Conservation (phyloP, 306 rosid species). For the Styphnolobium japonicum region DNA sequence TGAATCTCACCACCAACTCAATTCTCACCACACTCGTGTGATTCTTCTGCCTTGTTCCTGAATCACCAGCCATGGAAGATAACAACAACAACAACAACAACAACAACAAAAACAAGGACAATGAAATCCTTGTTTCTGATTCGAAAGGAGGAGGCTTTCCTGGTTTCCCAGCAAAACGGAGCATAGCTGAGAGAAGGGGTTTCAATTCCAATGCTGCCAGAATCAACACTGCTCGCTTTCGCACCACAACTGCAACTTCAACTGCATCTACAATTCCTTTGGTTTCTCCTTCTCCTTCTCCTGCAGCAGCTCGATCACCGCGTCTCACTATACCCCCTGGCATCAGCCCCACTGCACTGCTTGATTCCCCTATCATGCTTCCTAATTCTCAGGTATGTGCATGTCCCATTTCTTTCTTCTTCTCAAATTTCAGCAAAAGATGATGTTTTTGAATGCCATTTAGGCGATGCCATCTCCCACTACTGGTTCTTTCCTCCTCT, state of each 20-base stretch:
- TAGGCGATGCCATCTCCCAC: slow-evolving; percentile 86
- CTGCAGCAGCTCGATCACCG: slow-evolving; percentile 44
- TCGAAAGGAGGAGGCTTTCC: not conserved
- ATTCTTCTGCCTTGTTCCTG: not conserved
- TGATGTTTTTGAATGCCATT: not conserved
- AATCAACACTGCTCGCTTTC: slow-evolving; percentile 48
- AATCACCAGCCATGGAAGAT: not conserved
- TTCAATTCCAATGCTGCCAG: slow-evolving; percentile 44
- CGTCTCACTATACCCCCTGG: slow-evolving; percentile 63
- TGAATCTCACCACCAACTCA: not conserved
- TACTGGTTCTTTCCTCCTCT: slow-evolving; percentile 61
- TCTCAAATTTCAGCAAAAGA: not conserved
- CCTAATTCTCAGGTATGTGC: slow-evolving; percentile 56
- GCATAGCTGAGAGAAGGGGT: slow-evolving; percentile 74
- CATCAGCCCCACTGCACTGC: slow-evolving; percentile 71
- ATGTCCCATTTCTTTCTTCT: not conserved
- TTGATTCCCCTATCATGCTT: slow-evolving; percentile 78
- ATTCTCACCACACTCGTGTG: no score
- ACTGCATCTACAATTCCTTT: slow-evolving; percentile 16
- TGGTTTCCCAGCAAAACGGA: slow-evolving; percentile 14
- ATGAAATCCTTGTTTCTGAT: not conserved
- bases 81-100: not conserved
- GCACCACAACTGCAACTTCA: not conserved
- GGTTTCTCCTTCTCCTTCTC: slow-evolving; percentile 34
- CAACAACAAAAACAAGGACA: not conserved